A percentile compares a stretch with the other conserved stretches of the same genome.
phyloP scores from a whole-genome alignment of 306 rosid genomes.

The Dalbergia oliveri region DNA sequence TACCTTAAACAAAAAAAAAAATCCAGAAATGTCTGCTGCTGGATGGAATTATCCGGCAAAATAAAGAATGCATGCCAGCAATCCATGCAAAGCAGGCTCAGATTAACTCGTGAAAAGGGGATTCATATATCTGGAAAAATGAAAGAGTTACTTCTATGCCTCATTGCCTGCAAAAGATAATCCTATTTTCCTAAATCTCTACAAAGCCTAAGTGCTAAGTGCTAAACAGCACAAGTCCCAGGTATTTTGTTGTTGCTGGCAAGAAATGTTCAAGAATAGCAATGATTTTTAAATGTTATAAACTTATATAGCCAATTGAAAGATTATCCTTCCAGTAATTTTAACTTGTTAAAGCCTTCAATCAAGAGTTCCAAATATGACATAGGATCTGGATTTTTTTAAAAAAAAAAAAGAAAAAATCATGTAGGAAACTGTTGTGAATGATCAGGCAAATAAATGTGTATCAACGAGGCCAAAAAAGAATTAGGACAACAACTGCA shows the following conservation, averaged over 20 bases:
- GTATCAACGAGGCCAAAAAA: background rate
- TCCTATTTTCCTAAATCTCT: background rate
- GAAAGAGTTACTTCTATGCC: background rate
- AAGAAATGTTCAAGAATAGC: slow-evolving; percentile 6
- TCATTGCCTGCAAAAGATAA: background rate
- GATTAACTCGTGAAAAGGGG: background rate
- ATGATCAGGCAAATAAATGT: slow-evolving; percentile 19
- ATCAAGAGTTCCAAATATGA: background rate
- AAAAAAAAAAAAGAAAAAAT: too few species aligned
- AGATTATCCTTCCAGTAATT: background rate
- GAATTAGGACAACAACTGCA: background rate
- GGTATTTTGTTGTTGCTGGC: background rate
- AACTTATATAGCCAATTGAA: background rate
- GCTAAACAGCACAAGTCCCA: background rate
- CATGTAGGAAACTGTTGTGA: background rate
- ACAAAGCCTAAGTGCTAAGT: background rate
- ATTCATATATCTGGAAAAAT: background rate
- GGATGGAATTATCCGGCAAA: background rate
- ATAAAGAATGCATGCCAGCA: background rate
- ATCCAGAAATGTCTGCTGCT: background rate
- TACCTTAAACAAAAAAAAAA: background rate
- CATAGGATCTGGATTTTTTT: background rate
- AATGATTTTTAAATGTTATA: background rate
- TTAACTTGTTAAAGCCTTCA: background rate
- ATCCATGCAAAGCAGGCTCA: background rate